These are phyloP conservation scores for Nicotiana noctiflora DNA, from an alignment of 257 asterid genomes.

Conservation along the genomic window DNA sequence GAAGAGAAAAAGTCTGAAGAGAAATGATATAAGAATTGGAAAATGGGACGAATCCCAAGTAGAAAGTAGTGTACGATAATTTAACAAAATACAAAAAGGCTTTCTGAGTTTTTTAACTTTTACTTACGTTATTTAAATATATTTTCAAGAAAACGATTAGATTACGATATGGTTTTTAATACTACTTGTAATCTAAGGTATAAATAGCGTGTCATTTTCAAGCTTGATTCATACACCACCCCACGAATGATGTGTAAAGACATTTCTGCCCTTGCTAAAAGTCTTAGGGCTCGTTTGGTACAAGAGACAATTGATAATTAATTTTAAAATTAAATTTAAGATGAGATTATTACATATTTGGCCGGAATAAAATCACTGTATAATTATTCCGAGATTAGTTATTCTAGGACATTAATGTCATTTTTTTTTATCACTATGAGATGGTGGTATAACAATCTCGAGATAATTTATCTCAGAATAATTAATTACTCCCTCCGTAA, in stretches of 20 bases:
- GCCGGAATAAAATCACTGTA: too few relatives aligned
- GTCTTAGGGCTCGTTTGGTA: background rate
- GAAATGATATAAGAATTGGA: background rate
- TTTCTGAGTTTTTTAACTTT: background rate
- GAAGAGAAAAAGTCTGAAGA: background rate
- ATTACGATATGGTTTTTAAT: background rate
- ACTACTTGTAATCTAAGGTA: conserved; percentile 3
- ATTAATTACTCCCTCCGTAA: too few relatives aligned
- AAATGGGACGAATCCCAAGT: conserved; percentile 10
- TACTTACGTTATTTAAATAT: background rate
- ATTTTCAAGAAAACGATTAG: background rate
- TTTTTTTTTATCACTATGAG: too few relatives aligned
- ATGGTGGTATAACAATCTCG: too few relatives aligned
- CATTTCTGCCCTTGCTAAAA: background rate
- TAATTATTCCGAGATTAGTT: too few relatives aligned
- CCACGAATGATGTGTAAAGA: background rate
- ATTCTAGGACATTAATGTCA: too few relatives aligned
- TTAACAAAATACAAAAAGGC: background rate
- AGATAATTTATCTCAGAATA: too few relatives aligned
- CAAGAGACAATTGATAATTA: too few relatives aligned
- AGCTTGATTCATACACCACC: background rate
- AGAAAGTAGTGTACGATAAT: background rate
- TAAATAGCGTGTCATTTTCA: conserved; percentile 13
- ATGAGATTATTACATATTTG: too few relatives aligned
- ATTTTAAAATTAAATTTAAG: too few relatives aligned